phyloP scores from a whole-genome alignment of 176 grass and related monocot species.

The Chloris gayana region DNA sequence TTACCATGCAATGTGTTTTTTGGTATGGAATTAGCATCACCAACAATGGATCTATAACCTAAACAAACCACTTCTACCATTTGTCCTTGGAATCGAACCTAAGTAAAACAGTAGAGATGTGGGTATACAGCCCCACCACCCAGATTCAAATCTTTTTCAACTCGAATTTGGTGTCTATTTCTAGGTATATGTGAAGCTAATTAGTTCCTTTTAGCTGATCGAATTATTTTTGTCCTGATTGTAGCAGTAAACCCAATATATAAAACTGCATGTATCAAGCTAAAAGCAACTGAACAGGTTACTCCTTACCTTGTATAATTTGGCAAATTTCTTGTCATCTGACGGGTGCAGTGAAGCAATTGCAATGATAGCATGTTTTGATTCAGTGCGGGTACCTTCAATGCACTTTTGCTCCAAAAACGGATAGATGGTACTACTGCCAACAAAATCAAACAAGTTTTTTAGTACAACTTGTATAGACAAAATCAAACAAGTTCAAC shows the following conservation, averaged over 20 bases:
- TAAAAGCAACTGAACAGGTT: constrained; percentile 13
- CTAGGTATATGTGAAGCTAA: background rate
- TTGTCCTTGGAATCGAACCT: background rate
- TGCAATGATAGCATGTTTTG: constrained; percentile 75
- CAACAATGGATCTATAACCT: background rate
- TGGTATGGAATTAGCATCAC: background rate
- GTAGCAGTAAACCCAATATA: background rate
- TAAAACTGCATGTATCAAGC: constrained; percentile 19
- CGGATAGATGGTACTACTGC: constrained; percentile 65
- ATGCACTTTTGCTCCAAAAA: constrained; percentile 88
- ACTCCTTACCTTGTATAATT: constrained; percentile 67
- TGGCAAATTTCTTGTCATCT: constrained; percentile 56
- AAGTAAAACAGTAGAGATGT: background rate
- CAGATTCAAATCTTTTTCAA: background rate
- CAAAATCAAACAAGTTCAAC: too few relatives aligned
- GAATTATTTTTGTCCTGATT: constrained; percentile 9
- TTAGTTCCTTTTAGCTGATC: background rate
- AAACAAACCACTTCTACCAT: constrained; percentile 5
- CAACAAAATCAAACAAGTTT: constrained; percentile 30
- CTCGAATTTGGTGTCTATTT: background rate
- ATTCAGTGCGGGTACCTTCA: constrained; percentile 88
- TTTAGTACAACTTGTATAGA: constrained; percentile 3
- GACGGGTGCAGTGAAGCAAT: constrained; percentile 65
- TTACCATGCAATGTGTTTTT: background rate
- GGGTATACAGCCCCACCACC: background rate